Evolutionary conservation across 1,284 basidiomycete species (phyloP), one percentile per base, ranked within the genome.

Genomic region (Puccinia coronata): DNA sequence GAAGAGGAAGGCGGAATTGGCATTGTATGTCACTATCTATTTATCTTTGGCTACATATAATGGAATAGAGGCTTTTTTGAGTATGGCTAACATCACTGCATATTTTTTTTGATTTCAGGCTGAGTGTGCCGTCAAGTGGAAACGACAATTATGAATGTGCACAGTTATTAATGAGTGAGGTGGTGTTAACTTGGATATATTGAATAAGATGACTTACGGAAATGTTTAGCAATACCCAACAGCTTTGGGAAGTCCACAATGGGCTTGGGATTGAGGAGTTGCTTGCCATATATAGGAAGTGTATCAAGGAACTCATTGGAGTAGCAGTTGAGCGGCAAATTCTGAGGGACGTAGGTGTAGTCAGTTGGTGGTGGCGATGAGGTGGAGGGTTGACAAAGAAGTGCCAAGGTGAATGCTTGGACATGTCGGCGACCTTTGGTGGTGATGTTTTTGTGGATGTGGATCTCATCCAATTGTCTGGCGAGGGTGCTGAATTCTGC

Each of bases 91-190:
- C 36, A 39, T 65, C 6, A 6, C n/a, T 25, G 23, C 12, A 65
- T 31, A 5, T 23, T 41, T 41, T 4, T 65, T 20, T 20, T 65
- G 3, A 41, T 43, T 67, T 20, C 34, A 69, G 65, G 25, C 65
- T 43, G 28, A 69, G 39, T 69, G 65, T 69, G 12, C 39, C 43
- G 34, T 70, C 25, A 18, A 9, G 36, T 70, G 43, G 67, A 23
- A 70, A 70, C 34, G 43, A 70, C 31, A 28, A 51, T 70, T 47
- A 70, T 70, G 67, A 70, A 25, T 65, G 61, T 65, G 61, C 61
- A 61, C 59, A 61, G 59, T 61, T 61, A 34, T 61, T 61, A 6
- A 61, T 61, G 59, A 61, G 59, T 61, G 12, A 61, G 0, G 6
- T 61, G 59, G 8, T 2, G 51, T n/a, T n/a, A 53, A 1, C 18